A percentile compares a stretch with the other conserved stretches of the same genome.
Conservation (phyloP, 441 rosid genomes). For the Geranium incanum region DNA sequence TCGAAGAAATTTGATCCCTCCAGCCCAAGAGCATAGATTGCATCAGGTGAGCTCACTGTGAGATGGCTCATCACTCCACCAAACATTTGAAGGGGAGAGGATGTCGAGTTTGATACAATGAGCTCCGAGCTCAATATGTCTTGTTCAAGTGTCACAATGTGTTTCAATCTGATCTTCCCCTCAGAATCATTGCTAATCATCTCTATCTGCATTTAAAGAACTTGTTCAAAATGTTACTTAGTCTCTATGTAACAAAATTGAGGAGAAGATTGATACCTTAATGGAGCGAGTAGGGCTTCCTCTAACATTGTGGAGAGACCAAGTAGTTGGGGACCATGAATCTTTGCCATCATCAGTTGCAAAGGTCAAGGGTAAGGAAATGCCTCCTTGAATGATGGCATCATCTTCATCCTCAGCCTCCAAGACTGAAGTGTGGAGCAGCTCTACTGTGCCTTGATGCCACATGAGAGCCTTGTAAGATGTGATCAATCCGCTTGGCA, state of each 20-base stretch:
- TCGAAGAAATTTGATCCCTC: slow-evolving; percentile 52
- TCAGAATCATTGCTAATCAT: slow-evolving; percentile 40
- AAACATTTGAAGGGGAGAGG: slow-evolving; percentile 32
- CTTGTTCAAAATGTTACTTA: not conserved
- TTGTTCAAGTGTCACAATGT: slow-evolving; percentile 41
- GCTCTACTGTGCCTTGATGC: slow-evolving; percentile 72
- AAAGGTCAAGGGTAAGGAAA: slow-evolving; percentile 41
- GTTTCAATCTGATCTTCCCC: slow-evolving; percentile 44
- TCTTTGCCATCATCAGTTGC: slow-evolving; percentile 30
- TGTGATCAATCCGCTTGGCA: slow-evolving; percentile 63
- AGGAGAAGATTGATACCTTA: slow-evolving; percentile 32
- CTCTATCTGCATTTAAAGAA: slow-evolving; percentile 46
- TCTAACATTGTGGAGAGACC: slow-evolving; percentile 49
- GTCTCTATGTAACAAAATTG: slow-evolving; percentile 8
- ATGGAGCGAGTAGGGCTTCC: slow-evolving; percentile 52
- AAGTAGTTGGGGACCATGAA: slow-evolving; percentile 44
- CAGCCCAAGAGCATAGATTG: slow-evolving; percentile 61
- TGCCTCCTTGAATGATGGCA: slow-evolving; percentile 64
- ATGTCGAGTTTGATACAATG: slow-evolving; percentile 36
- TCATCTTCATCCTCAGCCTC: slow-evolving; percentile 40
- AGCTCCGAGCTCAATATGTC: slow-evolving; percentile 55
- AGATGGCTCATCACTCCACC: slow-evolving; percentile 60
- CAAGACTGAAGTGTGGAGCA: slow-evolving; percentile 67
- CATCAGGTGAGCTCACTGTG: slow-evolving; percentile 83
- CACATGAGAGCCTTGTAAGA: slow-evolving; percentile 75